A percentile compares a stretch with the other conserved stretches of the same genome.
These are phyloP conservation scores for Kuraishia piskuri DNA, from an alignment of 805 yeast genomes.

Conservation along the genomic window DNA sequence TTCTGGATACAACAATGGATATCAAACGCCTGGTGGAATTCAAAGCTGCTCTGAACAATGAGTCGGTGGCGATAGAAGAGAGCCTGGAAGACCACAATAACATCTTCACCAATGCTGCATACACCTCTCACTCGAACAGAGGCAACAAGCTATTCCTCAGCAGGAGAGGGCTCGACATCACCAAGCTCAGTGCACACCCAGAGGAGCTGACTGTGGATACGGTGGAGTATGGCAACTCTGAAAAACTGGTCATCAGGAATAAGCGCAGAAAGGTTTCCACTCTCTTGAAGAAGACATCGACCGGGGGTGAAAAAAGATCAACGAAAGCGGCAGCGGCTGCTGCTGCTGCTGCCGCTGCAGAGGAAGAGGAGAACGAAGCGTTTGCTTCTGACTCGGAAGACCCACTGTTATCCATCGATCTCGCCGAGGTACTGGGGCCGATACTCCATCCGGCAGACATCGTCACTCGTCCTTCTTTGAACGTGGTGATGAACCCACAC, in stretches of 20 bases:
- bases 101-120: constrained; percentile 5
- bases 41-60: background rate
- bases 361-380: constrained; percentile 9
- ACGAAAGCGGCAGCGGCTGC: constrained; percentile 12
- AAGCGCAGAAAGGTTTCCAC: constrained; percentile 16
- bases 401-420: constrained; percentile 39
- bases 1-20: background rate
- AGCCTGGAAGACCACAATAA: constrained; percentile 2
- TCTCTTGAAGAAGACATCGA: constrained; percentile 7
- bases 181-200: constrained; percentile 13
- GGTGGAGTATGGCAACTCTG: constrained; percentile 10
- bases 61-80: background rate
- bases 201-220: constrained; percentile 10
- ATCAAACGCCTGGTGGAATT: background rate
- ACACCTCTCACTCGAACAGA: constrained; percentile 16
- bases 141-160: constrained; percentile 20
- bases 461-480: constrained; percentile 58
- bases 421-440: constrained; percentile 63
- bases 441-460: constrained; percentile 76
- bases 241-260: constrained; percentile 16
- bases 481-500: constrained; percentile 50
- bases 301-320: constrained; percentile 4
- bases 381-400: constrained; percentile 24
- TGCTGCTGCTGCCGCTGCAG: constrained; percentile 4
- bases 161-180: constrained; percentile 15